Evolutionary conservation across 192 early-diverging fungal genomes (phyloP).

Genomic region (Backusella mclennaniae): DNA sequence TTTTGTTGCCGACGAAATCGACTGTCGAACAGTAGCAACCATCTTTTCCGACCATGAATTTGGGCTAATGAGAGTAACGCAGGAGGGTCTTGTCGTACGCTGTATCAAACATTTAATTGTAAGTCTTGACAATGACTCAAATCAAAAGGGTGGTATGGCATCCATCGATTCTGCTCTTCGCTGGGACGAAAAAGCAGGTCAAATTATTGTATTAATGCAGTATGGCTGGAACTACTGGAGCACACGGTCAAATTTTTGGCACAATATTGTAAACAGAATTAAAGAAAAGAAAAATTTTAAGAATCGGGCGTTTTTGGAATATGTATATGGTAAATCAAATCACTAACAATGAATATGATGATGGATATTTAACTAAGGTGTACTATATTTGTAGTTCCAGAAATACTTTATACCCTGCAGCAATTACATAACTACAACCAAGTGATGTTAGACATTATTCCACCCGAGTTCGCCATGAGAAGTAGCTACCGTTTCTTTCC

Average conservation of each 20-base stretch:
- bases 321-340: constrained; percentile 25
- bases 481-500: constrained; percentile 14
- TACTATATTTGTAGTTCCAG: constrained; percentile 14
- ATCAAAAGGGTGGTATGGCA: constrained; percentile 22
- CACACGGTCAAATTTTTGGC: constrained; percentile 26
- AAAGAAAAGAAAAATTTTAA: constrained; percentile 32
- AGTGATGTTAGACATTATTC: constrained; percentile 30
- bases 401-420: constrained; percentile 29
- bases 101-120: constrained; percentile 40
- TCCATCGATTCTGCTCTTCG: constrained; percentile 33
- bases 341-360: not conserved
- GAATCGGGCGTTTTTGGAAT: constrained; percentile 32
- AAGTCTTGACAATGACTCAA: constrained; percentile 27
- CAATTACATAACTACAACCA: constrained; percentile 22
- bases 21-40: constrained; percentile 23
- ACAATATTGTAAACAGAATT: constrained; percentile 29
- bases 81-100: constrained; percentile 28
- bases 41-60: constrained; percentile 32
- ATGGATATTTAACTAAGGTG: not conserved
- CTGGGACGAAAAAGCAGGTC: constrained; percentile 35
- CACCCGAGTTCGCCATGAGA: constrained; percentile 30
- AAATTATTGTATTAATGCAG: constrained; percentile 36
- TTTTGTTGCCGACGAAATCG: constrained; percentile 30
- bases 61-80: constrained; percentile 31
- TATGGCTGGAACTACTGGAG: constrained; percentile 39